phyloP scores from a whole-genome alignment of 2,329 filamentous ascomycete species.

The Talaromyces sp. region DNA sequence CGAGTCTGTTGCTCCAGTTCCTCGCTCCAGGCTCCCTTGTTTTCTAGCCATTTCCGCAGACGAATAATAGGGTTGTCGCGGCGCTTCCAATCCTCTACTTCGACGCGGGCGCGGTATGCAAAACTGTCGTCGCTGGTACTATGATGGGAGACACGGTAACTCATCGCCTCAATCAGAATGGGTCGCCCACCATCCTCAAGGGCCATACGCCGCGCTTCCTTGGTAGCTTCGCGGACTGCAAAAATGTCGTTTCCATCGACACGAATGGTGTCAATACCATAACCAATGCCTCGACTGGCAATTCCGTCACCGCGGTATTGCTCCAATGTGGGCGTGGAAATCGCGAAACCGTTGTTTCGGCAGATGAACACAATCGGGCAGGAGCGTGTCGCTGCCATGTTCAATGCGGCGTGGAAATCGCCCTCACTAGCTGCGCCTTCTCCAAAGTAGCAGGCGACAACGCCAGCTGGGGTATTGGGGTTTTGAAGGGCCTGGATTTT shows the following conservation, averaged over 20 bases:
- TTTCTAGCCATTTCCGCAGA: slow-evolving; percentile 86
- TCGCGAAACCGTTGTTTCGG: slow-evolving; percentile 89
- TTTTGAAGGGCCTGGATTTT: slow-evolving; percentile 75
- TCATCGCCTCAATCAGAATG: slow-evolving; percentile 91
- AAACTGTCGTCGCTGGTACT: slow-evolving; percentile 97
- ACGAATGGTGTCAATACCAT: slow-evolving; percentile 89
- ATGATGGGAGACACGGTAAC: slow-evolving; percentile 96
- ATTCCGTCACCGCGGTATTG: slow-evolving; percentile 92
- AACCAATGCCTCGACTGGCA: slow-evolving; percentile 78
- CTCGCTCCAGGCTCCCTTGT: slow-evolving; percentile 78
- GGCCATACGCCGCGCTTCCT: slow-evolving; percentile 71
- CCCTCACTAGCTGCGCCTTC: slow-evolving; percentile 88
- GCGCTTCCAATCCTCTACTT: slow-evolving; percentile 92
- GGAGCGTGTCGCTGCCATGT: slow-evolving; percentile 84
- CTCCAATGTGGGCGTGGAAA: slow-evolving; percentile 82
- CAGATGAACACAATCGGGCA: slow-evolving; percentile 88
- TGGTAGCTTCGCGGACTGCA: slow-evolving; percentile 77
- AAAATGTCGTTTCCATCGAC: slow-evolving; percentile 95
- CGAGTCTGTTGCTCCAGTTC: slow-evolving; percentile 71
- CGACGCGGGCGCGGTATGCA: slow-evolving; percentile 86
- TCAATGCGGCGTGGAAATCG: slow-evolving; percentile 86
- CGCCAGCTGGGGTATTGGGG: slow-evolving; percentile 62
- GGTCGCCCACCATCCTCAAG: slow-evolving; percentile 76
- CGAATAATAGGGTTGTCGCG: slow-evolving; percentile 85
- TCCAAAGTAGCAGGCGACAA: slow-evolving; percentile 83